Evolutionary conservation across 257 asterid genomes (phyloP).

Genomic region (Nicotiana otophora): DNA sequence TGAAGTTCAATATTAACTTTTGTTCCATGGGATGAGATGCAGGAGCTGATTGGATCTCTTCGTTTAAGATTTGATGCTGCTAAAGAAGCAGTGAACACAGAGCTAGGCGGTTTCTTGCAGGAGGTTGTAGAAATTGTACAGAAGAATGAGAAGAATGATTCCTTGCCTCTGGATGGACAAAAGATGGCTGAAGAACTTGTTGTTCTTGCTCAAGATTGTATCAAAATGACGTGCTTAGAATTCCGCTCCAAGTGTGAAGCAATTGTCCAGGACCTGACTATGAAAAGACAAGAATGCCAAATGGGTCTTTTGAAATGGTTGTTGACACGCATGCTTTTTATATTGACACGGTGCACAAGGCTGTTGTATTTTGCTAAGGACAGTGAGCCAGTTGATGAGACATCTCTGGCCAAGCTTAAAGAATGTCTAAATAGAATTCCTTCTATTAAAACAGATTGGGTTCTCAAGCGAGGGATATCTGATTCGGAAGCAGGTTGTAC

Average conservation of each 20-base stretch:
- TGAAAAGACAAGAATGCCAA: slow-evolving; percentile 72
- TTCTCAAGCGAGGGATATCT: slow-evolving; percentile 47
- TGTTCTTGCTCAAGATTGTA: slow-evolving; percentile 61
- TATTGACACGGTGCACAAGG: slow-evolving; percentile 92
- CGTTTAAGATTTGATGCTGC: slow-evolving; percentile 84
- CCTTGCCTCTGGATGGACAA: slow-evolving; percentile 42
- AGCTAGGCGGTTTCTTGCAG: slow-evolving; percentile 61
- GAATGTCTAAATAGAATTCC: slow-evolving; percentile 83
- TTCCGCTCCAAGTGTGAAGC: slow-evolving; percentile 81
- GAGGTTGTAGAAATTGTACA: slow-evolving; percentile 58
- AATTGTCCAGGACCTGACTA: slow-evolving; percentile 76
- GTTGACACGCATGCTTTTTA: slow-evolving; percentile 86
- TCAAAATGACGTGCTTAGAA: slow-evolving; percentile 56
- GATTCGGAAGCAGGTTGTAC: slow-evolving; percentile 35
- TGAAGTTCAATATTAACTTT: background rate
- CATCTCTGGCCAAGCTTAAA: slow-evolving; percentile 64
- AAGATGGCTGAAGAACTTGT: slow-evolving; percentile 64
- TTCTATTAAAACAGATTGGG: slow-evolving; percentile 77
- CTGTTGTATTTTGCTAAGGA: slow-evolving; percentile 85
- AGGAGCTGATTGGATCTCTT: slow-evolving; percentile 82
- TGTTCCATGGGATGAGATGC: slow-evolving; percentile 18
- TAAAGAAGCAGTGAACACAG: slow-evolving; percentile 72
- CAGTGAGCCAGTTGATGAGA: slow-evolving; percentile 69
- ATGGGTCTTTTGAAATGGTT: slow-evolving; percentile 59
- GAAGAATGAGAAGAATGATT: slow-evolving; percentile 45